Percentiles rank a stretch among this genome's conserved stretches.
Conservation (phyloP, 1,284 basidiomycete species). For the Porogramme epimiltina region DNA sequence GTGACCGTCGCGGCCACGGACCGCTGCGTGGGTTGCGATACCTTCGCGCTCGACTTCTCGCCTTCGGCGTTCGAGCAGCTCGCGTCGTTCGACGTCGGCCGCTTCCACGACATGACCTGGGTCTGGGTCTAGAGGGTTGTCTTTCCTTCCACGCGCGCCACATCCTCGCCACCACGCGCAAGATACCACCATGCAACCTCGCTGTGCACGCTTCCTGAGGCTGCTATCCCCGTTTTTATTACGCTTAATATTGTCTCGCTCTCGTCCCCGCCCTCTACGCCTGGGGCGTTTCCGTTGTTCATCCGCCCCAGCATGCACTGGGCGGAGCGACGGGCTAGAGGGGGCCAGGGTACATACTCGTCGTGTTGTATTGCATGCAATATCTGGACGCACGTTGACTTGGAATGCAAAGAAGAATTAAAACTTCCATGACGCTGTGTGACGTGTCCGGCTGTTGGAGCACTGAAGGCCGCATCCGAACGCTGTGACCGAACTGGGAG, state of each 20-base stretch:
- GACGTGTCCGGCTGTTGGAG: too few relatives aligned
- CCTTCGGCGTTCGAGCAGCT: slow-evolving; percentile 52
- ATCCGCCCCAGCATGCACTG: slow-evolving; percentile 27
- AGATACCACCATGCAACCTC: neutral
- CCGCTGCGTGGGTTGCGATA: slow-evolving; percentile 57
- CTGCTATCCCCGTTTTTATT: slow-evolving; percentile 16
- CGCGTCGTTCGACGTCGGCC: slow-evolving; percentile 44
- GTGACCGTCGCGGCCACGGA: slow-evolving; percentile 58
- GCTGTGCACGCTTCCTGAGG: slow-evolving; percentile 7
- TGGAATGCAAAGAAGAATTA: slow-evolving; percentile 10
- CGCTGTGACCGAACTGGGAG: too few relatives aligned
- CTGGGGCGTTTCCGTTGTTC: slow-evolving; percentile 24
- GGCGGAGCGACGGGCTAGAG: slow-evolving; percentile 24
- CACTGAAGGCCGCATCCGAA: too few relatives aligned
- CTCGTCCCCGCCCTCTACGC: slow-evolving; percentile 23
- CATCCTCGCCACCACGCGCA: neutral
- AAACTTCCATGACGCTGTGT: slow-evolving; percentile 12
- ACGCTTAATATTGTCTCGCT: slow-evolving; percentile 15
- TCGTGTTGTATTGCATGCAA: slow-evolving; percentile 25
- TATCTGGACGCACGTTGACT: slow-evolving; percentile 9
- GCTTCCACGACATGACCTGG: slow-evolving; percentile 54
- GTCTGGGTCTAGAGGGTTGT: slow-evolving; percentile 35
- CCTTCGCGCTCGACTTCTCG: slow-evolving; percentile 59
- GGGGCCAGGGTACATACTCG: slow-evolving; percentile 7
- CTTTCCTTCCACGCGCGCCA: neutral